Evolutionary conservation across 2,329 filamentous ascomycete species (phyloP), one percentile per base, ranked within the genome.

Genomic region (Fusarium subtropicale): DNA sequence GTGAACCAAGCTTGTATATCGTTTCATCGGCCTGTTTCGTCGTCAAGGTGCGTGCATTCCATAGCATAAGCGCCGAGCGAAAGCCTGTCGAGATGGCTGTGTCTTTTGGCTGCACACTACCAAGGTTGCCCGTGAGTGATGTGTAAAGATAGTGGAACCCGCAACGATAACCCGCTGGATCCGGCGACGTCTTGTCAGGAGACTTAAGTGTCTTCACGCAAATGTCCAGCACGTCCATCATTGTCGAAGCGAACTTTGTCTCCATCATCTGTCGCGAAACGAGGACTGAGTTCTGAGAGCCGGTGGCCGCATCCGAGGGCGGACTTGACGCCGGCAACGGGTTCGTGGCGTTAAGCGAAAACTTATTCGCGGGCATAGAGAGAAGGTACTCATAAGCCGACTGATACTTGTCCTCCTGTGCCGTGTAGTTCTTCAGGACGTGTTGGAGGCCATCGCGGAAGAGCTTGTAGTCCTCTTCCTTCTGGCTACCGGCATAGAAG

Each of bases 241-340:
- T 58, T 10, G 57, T 59, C 1, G 57, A 38, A 12, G 53, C 44
- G 11, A 59, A 60, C 7, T 36, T 42, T 18, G 15, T 59, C 30
- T 50, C 42, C 36, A 60, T 26, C 5, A 28, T 28, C 8, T 60
- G 6, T 5, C 53, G 44, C 4, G 54, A 60, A n/a, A 60, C 33
- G 24, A 60, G 24, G 24, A 60, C 57, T 1, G 57, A 60, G 24
- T 59, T 60, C 1, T 60, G 53, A 18, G 54, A 60, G 16, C 53
- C 57, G 1, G 57, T 60, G 4, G 41, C 57, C 5, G 31, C 30
- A 7, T 60, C 44, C 1, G 57, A 60, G 2, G 57, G 57, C 13
- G n/a, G 15, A 16, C 26, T 28, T 1, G 57, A 28, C 7, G 42
- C 16, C 2, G 44, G n/a, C 3, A 60, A 24, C 1, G 57, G 57